Percentiles rank a stretch among this genome's conserved stretches.
Conservation (phyloP, 768 basidiomycete species). For the Leucosporidium scottii region DNA sequence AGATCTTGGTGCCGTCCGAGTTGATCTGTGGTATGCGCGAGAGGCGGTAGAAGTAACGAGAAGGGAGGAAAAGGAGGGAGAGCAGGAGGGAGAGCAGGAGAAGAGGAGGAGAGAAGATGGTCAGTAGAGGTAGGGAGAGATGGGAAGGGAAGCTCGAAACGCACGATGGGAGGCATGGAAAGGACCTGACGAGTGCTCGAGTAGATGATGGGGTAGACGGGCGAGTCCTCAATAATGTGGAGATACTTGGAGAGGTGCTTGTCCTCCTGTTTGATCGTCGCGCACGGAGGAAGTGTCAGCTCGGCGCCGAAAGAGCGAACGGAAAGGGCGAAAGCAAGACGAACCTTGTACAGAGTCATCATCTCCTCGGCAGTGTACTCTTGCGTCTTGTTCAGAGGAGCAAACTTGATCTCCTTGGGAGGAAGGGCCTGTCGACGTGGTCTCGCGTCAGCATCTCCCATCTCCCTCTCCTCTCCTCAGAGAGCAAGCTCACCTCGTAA, state of each 20-base stretch:
- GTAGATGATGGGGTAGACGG: constrained; percentile 96
- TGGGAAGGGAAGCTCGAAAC: not conserved
- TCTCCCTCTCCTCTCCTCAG: not conserved
- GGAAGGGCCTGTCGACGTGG: constrained; percentile 42
- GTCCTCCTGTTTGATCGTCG: constrained; percentile 62
- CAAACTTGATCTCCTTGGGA: constrained; percentile 85
- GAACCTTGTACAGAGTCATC: constrained; percentile 88
- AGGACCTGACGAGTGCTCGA: constrained; percentile 78
- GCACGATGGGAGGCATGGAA: constrained; percentile 85
- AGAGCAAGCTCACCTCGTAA: constrained; percentile 25
- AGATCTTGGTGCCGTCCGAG: constrained; percentile 95
- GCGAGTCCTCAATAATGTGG: constrained; percentile 85
- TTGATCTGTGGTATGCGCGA: constrained; percentile 53
- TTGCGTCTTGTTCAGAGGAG: constrained; percentile 70
- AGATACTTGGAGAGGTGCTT: constrained; percentile 84
- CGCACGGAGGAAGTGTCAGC: not conserved
- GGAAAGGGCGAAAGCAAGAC: constrained; percentile 38
- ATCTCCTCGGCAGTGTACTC: constrained; percentile 79
- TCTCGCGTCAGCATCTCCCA: not conserved
- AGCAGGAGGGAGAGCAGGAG: not conserved
- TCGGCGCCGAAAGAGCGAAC: not conserved
- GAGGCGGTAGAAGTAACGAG: not conserved
- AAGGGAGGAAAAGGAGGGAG: not conserved
- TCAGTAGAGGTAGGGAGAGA: not conserved
- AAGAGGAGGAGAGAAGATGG: too few relatives aligned